Evolutionary conservation across 2,329 filamentous ascomycete species (phyloP), one percentile per base, ranked within the genome.

Genomic region (Epichloe elymi): DNA sequence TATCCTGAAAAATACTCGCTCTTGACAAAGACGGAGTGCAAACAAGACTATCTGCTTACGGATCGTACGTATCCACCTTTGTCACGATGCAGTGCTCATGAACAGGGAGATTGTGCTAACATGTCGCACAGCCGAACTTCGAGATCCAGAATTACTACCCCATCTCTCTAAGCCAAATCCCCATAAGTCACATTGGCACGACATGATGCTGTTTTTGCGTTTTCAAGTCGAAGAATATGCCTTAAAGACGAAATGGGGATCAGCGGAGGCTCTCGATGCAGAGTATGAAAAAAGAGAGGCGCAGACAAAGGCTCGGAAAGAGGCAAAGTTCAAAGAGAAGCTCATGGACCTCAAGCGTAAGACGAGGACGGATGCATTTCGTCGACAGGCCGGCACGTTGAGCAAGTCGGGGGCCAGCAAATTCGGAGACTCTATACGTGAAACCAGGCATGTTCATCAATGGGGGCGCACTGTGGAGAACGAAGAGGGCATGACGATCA

Each of bases 131-230:
- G 87, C 90, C 37, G 93, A 98, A 66, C 76, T 98, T n/a, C 85
- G 85, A 59, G 93, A 98, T 61, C 78, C 82, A 52, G 85, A 90
- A 15, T 73, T 98, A 1, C 74, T 98, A 0, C 91, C 91, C 0
- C 90, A 94, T 65, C 75, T 98, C 8, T 85, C 86, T 50, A 83
- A 84, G 36, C 91, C 93, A 1, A 98, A 98, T 60, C 93, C 93
- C 0, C 93, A 96, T 69, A 96, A 96, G 65, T 82, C 86, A 0
- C 89, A 90, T 53, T 98, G 89, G 88, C 89, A 96, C 66, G 88
- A 95, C 72, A 98, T 98, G 93, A 95, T 95, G 84, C 78, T 98
- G 2, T 98, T 93, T 64, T 74, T 98, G 20, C 85, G 93, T 1
- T 94, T 82, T 54, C 93, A 98, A 63, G 87, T 98, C 2, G 93